phyloP scores from a whole-genome alignment of 768 basidiomycete genomes.

The Gymnopilus dilepis region DNA sequence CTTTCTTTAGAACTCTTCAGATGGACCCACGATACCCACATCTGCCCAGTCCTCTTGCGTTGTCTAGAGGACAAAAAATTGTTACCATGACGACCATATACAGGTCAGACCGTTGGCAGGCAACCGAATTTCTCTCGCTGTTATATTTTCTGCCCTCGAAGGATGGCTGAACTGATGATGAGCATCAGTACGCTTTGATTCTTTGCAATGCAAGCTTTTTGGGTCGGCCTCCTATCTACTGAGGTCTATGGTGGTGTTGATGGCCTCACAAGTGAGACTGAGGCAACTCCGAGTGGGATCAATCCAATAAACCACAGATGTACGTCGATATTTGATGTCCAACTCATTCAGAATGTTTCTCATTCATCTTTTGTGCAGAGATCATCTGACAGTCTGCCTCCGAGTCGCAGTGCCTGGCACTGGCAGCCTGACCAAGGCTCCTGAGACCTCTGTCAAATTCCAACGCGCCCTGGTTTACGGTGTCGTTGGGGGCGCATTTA shows the following conservation, averaged over 20 bases:
- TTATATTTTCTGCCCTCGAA: slow-evolving; percentile 5
- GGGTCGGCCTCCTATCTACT: slow-evolving; percentile 7
- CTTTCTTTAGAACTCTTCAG: slow-evolving; percentile 27
- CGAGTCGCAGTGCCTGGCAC: slow-evolving; percentile 4
- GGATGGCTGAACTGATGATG: slow-evolving; percentile 3
- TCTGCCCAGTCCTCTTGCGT: slow-evolving; percentile 14
- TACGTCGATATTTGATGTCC: neutral
- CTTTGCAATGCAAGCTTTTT: neutral
- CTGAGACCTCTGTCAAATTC: slow-evolving; percentile 7
- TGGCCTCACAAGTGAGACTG: neutral
- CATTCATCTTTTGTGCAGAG: neutral
- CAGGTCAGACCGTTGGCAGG: slow-evolving; percentile 18
- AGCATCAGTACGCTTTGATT: slow-evolving; percentile 6
- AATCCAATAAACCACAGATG: neutral
- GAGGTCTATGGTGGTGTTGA: slow-evolving; percentile 1
- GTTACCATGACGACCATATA: slow-evolving; percentile 20
- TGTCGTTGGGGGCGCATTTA: neutral
- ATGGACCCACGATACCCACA: slow-evolving; percentile 20
- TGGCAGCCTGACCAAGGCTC: neutral
- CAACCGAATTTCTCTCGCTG: slow-evolving; percentile 11
- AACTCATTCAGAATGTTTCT: neutral
- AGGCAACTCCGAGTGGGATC: slow-evolving; percentile 1
- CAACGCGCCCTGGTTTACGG: slow-evolving; percentile 2
- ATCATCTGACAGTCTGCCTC: slow-evolving; percentile 7
- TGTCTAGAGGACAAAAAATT: slow-evolving; percentile 25